Evolutionary conservation across 805 yeast genomes (phyloP).

Genomic region (Lachancea thermotolerans): DNA sequence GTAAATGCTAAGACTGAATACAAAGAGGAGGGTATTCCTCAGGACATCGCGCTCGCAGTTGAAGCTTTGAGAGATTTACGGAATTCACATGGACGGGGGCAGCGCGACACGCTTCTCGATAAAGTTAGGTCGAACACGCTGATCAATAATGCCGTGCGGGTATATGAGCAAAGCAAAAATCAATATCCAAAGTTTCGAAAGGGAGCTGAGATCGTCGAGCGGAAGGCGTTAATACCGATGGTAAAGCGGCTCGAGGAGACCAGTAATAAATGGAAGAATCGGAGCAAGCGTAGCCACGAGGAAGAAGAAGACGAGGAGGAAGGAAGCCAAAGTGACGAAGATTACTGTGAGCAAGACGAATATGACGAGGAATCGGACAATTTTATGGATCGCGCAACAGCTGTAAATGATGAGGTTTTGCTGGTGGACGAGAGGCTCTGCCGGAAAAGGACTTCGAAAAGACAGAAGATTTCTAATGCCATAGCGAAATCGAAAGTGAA

Average conservation of each 20-base stretch:
- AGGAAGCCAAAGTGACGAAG: background rate
- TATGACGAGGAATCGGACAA: background rate
- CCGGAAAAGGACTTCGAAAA: constrained; percentile 3
- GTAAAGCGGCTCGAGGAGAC: constrained; percentile 9
- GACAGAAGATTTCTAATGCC: constrained; percentile 9
- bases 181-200: constrained; percentile 34
- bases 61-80: constrained; percentile 24
- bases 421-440: constrained; percentile 9
- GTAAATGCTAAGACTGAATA: background rate
- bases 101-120: constrained; percentile 10
- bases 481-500: constrained; percentile 29
- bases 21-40: background rate
- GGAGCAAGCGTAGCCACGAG: constrained; percentile 5
- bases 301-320: constrained; percentile 18
- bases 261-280: constrained; percentile 7
- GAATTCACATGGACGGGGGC: constrained; percentile 11
- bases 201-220: constrained; percentile 57
- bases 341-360: constrained; percentile 2
- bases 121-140: constrained; percentile 17
- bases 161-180: constrained; percentile 40
- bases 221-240: constrained; percentile 49
- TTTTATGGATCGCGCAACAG: background rate
- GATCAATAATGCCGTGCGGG: constrained; percentile 43
- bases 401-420: background rate
- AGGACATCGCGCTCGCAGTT: constrained; percentile 15